Conservation (phyloP, 257 asterid species). For the Eustoma russellianum region DNA sequence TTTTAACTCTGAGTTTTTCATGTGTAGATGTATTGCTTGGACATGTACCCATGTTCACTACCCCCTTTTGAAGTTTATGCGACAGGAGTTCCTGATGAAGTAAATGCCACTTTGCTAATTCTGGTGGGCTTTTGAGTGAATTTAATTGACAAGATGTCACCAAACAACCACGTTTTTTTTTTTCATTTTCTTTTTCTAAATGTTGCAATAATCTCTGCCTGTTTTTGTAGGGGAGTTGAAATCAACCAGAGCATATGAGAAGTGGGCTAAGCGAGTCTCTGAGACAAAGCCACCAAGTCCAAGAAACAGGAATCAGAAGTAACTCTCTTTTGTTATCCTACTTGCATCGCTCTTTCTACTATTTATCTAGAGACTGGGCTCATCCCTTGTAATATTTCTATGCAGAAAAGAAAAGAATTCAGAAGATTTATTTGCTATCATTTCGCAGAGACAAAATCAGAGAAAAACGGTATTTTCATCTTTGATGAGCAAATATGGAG, state of each 20-base stretch:
- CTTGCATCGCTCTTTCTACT: background rate
- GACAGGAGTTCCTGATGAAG: too few relatives aligned
- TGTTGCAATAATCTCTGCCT: background rate
- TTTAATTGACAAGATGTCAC: too few relatives aligned
- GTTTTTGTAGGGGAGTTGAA: slow-evolving; percentile 49
- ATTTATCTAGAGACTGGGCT: background rate
- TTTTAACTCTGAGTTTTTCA: too few relatives aligned
- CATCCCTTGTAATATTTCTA: background rate
- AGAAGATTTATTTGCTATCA: slow-evolving; percentile 56
- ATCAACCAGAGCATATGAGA: slow-evolving; percentile 60
- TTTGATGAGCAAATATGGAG: slow-evolving; percentile 46
- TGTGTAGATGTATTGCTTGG: too few relatives aligned
- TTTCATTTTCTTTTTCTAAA: background rate
- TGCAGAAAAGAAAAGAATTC: slow-evolving; percentile 57
- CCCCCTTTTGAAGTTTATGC: too few relatives aligned
- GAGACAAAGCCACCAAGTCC: slow-evolving; percentile 88
- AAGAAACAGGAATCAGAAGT: slow-evolving; percentile 55
- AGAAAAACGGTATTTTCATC: slow-evolving; percentile 82
- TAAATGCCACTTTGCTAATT: too few relatives aligned
- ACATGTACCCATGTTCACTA: too few relatives aligned
- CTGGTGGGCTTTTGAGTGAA: too few relatives aligned
- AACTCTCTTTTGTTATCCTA: slow-evolving; percentile 15
- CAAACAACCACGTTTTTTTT: background rate
- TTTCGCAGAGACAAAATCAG: slow-evolving; percentile 66
- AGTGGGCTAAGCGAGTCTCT: slow-evolving; percentile 82